Evolutionary conservation across 2,329 filamentous ascomycete species (phyloP).

Genomic region (Trichoderma sp.): DNA sequence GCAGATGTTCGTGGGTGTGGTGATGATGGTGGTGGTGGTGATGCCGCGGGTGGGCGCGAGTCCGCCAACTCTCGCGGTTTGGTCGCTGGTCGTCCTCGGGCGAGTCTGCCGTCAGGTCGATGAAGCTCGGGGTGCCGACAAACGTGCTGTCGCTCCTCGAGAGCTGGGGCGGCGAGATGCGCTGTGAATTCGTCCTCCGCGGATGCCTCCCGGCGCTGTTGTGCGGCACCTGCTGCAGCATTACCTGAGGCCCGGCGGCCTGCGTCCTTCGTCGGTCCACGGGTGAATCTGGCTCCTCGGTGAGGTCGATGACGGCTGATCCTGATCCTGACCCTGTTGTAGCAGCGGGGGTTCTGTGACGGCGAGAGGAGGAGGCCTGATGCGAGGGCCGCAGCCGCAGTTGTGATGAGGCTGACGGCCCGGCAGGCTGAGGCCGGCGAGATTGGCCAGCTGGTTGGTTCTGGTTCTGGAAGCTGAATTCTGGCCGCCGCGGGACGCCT

Average conservation of each 20-base stretch:
- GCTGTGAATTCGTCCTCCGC: constrained; percentile 42
- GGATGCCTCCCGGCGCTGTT: constrained; percentile 34
- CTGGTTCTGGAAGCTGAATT: background rate
- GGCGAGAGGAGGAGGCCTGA: background rate
- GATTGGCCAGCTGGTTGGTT: background rate
- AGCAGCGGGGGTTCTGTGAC: constrained; percentile 1
- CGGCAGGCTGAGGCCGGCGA: background rate
- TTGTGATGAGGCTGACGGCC: background rate
- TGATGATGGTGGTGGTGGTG: constrained; percentile 17
- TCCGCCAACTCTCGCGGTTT: constrained; percentile 8
- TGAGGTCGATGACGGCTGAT: constrained; percentile 48
- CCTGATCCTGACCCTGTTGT: background rate
- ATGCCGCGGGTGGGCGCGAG: constrained; percentile 22
- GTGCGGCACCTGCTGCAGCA: constrained; percentile 17
- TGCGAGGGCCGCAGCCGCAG: constrained; percentile 6
- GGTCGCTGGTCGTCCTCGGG: constrained; percentile 34
- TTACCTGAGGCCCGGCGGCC: constrained; percentile 23
- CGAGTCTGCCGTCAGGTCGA: constrained; percentile 53
- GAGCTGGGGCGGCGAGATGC: constrained; percentile 41
- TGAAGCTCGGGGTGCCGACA: constrained; percentile 39
- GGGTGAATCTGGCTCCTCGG: constrained; percentile 50
- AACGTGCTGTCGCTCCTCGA: constrained; percentile 46
- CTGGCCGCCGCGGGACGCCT: background rate
- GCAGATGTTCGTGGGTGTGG: constrained; percentile 11
- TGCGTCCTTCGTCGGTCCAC: constrained; percentile 36